phyloP scores from a whole-genome alignment of 129 eudicot genomes.

The sunflower (Helianthus annuus) region HanXRQr2.0-SUNRISE NC_035441.2:117849895-117850394 shows the following conservation, averaged over 20 bases:
- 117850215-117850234: neutral
- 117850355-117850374: neutral
- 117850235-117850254: constrained; percentile 1
- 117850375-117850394: neutral
- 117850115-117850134: constrained; percentile 97
- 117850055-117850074: neutral
- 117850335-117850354: neutral
- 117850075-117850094: constrained; percentile 14
- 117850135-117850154: constrained; percentile 86
- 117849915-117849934: neutral
- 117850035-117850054: neutral
- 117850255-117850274: neutral
- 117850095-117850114: constrained; percentile 97
- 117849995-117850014: constrained; percentile 7
- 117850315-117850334: constrained; percentile 5
- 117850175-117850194: constrained; percentile 89
- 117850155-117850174: constrained; percentile 88
- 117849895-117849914: neutral
- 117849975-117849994: neutral
- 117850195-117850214: constrained; percentile 84
- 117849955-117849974: neutral
- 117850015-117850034: neutral
- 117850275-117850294: constrained; percentile 4
- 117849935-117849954: neutral
- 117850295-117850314: neutral